Conservation (phyloP, 2,329 filamentous ascomycete genomes). For the Pyrenochaeta sp. region DNA sequence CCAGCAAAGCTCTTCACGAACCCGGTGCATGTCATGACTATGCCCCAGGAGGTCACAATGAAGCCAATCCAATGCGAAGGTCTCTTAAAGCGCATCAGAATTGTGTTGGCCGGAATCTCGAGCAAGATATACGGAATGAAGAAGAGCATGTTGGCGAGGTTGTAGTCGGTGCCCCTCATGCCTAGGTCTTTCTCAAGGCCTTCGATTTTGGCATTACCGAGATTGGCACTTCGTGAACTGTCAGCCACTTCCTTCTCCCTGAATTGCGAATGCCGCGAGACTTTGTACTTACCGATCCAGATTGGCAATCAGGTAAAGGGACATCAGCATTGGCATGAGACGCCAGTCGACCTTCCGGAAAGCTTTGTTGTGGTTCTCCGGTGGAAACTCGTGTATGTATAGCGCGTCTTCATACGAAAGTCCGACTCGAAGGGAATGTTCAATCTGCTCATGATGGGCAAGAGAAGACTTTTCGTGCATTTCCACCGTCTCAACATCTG, state of each 20-base stretch:
- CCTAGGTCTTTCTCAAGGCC: slow-evolving; percentile 28
- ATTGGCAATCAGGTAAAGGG: slow-evolving; percentile 40
- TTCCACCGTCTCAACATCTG: no score
- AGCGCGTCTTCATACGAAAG: slow-evolving; percentile 33
- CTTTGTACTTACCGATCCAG: slow-evolving; percentile 29
- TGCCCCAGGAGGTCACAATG: slow-evolving; percentile 36
- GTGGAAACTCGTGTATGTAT: slow-evolving; percentile 31
- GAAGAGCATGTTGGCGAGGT: slow-evolving; percentile 67
- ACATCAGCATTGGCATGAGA: slow-evolving; percentile 27
- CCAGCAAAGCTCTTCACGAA: slow-evolving; percentile 28
- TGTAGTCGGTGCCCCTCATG: slow-evolving; percentile 63
- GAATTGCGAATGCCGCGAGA: neutral
- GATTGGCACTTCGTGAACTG: no score
- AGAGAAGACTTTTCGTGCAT: slow-evolving; percentile 11
- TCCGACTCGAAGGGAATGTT: slow-evolving; percentile 15
- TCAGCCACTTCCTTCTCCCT: no score
- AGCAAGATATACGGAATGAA: slow-evolving; percentile 56
- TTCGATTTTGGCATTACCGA: slow-evolving; percentile 50
- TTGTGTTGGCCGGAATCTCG: slow-evolving; percentile 53
- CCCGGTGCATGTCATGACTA: slow-evolving; percentile 36
- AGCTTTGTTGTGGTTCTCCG: slow-evolving; percentile 29
- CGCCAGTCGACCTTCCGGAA: slow-evolving; percentile 34
- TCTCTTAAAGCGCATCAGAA: slow-evolving; percentile 43
- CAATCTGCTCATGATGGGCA: slow-evolving; percentile 18
- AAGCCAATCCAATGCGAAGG: slow-evolving; percentile 40